A percentile compares a stretch with the other conserved stretches of the same genome.
These are phyloP conservation scores for Cryptococcus sp. DNA, from an alignment of 1,284 basidiomycete species.

Conservation along the genomic window DNA sequence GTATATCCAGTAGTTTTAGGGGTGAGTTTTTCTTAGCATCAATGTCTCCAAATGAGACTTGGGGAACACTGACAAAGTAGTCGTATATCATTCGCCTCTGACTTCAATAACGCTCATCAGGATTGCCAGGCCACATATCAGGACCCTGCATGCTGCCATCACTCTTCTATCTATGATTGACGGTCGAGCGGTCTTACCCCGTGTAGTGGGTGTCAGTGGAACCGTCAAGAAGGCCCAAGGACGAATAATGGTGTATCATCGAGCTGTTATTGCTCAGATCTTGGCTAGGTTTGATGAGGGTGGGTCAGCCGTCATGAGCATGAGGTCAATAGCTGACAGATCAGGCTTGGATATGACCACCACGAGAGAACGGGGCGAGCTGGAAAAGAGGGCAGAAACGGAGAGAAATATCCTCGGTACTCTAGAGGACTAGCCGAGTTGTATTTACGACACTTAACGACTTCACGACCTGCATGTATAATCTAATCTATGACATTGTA, in stretches of 20 bases:
- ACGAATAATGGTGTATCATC: constrained; percentile 37
- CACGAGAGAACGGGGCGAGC: neutral
- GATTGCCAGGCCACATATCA: constrained; percentile 39
- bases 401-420: neutral
- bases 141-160: constrained; percentile 28
- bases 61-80: constrained; percentile 15
- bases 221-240: constrained; percentile 45
- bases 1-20: constrained; percentile 38
- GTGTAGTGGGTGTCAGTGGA: constrained; percentile 41
- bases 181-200: constrained; percentile 23
- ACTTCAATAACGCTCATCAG: constrained; percentile 43
- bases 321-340: too few relatives aligned
- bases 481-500: neutral
- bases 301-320: neutral
- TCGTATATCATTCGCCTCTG: constrained; percentile 40
- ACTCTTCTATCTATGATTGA: constrained; percentile 24
- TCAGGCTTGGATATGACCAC: too few relatives aligned
- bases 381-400: neutral
- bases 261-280: constrained; percentile 25
- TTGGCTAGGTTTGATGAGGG: constrained; percentile 15
- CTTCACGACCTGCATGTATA: neutral
- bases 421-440: neutral
- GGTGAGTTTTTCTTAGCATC: constrained; percentile 19
- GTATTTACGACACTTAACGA: neutral
- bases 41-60: neutral